Evolutionary conservation across 1,284 basidiomycete species (phyloP).

Genomic region (Kwoniella shivajii): DNA sequence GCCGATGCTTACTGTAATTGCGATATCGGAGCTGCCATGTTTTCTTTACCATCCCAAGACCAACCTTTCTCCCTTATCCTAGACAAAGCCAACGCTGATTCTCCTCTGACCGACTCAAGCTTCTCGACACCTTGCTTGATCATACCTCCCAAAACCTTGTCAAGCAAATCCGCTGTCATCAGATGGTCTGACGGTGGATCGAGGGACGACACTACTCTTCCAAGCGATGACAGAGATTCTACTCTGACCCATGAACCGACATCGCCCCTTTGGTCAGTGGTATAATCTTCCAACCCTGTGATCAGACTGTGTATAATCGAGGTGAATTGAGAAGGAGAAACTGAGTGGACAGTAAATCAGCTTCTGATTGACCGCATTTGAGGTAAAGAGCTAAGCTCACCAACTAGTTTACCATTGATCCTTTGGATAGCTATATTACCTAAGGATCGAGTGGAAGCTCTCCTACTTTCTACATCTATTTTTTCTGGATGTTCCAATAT

Average conservation of each 20-base stretch:
- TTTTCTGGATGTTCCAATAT: slow-evolving; percentile 35
- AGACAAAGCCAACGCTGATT: slow-evolving; percentile 67
- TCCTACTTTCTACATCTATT: slow-evolving; percentile 51
- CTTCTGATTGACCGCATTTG: not conserved
- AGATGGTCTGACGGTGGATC: not conserved
- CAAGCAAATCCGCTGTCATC: not conserved
- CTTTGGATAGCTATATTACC: slow-evolving; percentile 29
- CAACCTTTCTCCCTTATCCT: slow-evolving; percentile 56
- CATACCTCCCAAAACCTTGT: slow-evolving; percentile 63
- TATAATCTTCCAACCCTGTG: slow-evolving; percentile 80
- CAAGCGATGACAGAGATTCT: slow-evolving; percentile 62
- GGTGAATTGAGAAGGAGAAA: slow-evolving; percentile 10
- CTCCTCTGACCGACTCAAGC: slow-evolving; percentile 83
- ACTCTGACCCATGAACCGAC: slow-evolving; percentile 95
- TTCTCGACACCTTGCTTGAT: slow-evolving; percentile 89
- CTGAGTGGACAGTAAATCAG: slow-evolving; percentile 18
- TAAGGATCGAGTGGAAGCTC: slow-evolving; percentile 40
- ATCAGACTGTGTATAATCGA: slow-evolving; percentile 52
- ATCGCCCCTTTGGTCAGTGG: slow-evolving; percentile 91
- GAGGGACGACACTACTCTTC: slow-evolving; percentile 23
- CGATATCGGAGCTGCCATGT: slow-evolving; percentile 4
- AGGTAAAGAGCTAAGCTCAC: slow-evolving; percentile 17
- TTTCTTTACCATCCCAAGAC: slow-evolving; percentile 43
- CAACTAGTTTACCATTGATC: slow-evolving; percentile 3
- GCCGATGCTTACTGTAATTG: slow-evolving; percentile 10